Evolutionary conservation across 2,329 filamentous ascomycete species (phyloP), one percentile per base, ranked within the genome.

Genomic region (Niveomyces coronatus): DNA sequence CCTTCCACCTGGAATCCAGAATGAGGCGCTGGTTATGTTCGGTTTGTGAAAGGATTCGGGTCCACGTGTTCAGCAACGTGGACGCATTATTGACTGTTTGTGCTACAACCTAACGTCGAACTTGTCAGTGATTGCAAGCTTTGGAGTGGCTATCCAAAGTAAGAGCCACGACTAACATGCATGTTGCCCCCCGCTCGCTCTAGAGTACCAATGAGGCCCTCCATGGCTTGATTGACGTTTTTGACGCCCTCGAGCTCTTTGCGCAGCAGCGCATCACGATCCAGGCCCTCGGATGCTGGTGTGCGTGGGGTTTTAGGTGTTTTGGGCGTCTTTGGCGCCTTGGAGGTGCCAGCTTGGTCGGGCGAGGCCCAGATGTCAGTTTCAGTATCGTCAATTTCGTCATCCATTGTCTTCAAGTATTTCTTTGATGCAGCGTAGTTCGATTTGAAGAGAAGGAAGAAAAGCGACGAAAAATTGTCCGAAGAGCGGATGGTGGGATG

Each of bases 1-100:
- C 91, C 54, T 89, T 82, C 87, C 89, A 98, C 42, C 77, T 70
- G 2, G 86, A 84, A 53, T 94, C 83, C 31, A 96, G 70, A 31
- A 98, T 81, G 35, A 98, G 68, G 17, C 91, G 79, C 58, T 96
- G 88, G 55, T 94, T 96, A 62, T 98, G 91, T 61, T 98, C 91
- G 4, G 91, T 95, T 60, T 98, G 91, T 6, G 86, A 91, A 10
- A 98, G 74, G 47, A 98, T 95, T 37, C 87, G 80, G 8, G 87
- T 94, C 89, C 89, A 98, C 13, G 88, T 94, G 51, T 93, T 87
- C 22, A 98, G 77, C 11, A 98, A 74, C 1, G 83, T 84, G 11
- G 88, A 93, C 4, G 91, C 87, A 39, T 88, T 89, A 47, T 74
- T 74, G 29, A 96, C 87, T 3, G 91, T 95, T 44, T 74, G 74